Evolutionary conservation across 2,329 filamentous ascomycete genomes (phyloP), one percentile per base, ranked within the genome.

Genomic region (Pseudocercospora fuligena): DNA sequence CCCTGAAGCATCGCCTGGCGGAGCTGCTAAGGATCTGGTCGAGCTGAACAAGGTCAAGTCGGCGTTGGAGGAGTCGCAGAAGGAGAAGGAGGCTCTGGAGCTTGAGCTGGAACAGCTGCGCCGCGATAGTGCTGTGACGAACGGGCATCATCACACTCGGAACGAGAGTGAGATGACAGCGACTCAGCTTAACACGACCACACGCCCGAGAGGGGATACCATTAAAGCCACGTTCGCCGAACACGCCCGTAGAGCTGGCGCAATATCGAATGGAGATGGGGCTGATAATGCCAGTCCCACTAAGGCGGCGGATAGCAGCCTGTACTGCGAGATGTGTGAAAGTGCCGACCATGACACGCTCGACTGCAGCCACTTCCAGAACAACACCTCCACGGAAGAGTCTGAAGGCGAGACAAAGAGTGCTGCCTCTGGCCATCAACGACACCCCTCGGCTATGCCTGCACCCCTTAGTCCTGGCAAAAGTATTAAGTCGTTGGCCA

Each of bases 261-360:
- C 47, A 2, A 23, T 56, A 9, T 51, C 36, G 23, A 62, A 54
- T 23, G 57, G 53, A 43, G 36, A 58, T n/a, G 47, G 33, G 7
- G 43, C 60, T 29, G 60, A 66, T 19, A 49, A 65, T 36, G 33
- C 63, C 63, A 56, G 49, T 19, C 27, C 62, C 56, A 31, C 43
- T 21, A 57, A 65, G 46, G 29, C 54, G 40, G 58, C 54, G 29
- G 66, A 58, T 16, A 51, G 27, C 36, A 60, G 29, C 46, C 63
- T 51, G 69, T 97, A 92, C 91, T 98, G 94, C 80, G 95, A 98
- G 81, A 95, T 98, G 69, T 98, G 94, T 81, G 94, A 97, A 82
- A 92, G 92, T 36, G 86, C 88, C 56, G 94, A 94, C 16, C 94
- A 98, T 76, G 94, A 98, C 74, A 97, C 98, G 67, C 84, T 98